Evolutionary conservation across 495 filamentous ascomycete species (phyloP).

Genomic region (Cairneyella variabilis): DNA sequence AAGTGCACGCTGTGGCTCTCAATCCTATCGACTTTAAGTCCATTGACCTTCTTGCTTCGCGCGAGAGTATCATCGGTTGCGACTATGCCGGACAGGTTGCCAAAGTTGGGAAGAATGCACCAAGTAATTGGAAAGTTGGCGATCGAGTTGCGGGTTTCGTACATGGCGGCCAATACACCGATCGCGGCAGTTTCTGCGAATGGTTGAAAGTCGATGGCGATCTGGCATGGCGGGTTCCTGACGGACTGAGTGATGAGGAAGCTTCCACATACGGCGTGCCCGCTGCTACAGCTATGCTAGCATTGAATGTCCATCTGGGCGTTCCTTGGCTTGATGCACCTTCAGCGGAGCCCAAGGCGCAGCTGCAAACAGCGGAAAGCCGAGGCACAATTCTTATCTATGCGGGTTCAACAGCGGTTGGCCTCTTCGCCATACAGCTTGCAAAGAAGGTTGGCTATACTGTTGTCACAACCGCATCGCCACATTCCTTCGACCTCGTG

Average conservation of each 20-base stretch:
- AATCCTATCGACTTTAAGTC: conserved; percentile 40
- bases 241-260: conserved; percentile 38
- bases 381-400: conserved; percentile 51
- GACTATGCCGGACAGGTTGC: conserved; percentile 42
- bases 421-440: conserved; percentile 61
- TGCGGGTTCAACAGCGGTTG: conserved; percentile 56
- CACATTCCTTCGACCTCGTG: conserved; percentile 49
- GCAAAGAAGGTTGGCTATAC: conserved; percentile 45
- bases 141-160: conserved; percentile 35
- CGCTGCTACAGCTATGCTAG: conserved; percentile 39
- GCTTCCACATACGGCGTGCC: conserved; percentile 49
- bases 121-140: conserved; percentile 39
- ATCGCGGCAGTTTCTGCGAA: conserved; percentile 49
- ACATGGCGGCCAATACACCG: conserved; percentile 40
- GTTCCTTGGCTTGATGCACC: conserved; percentile 22
- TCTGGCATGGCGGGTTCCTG: conserved; percentile 42
- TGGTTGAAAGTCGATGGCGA: conserved; percentile 35
- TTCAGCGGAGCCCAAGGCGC: conserved; percentile 1
- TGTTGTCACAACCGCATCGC: conserved; percentile 51
- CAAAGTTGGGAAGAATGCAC: conserved; percentile 37
- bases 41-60: conserved; percentile 26
- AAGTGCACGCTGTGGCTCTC: conserved; percentile 39
- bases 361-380: conserved; percentile 25
- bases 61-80: conserved; percentile 35
- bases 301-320: conserved; percentile 43